Percentiles rank a stretch among this genome's conserved stretches.
phyloP scores from a whole-genome alignment of 2,329 filamentous ascomycete species.

The Cladosporium sp. region DNA sequence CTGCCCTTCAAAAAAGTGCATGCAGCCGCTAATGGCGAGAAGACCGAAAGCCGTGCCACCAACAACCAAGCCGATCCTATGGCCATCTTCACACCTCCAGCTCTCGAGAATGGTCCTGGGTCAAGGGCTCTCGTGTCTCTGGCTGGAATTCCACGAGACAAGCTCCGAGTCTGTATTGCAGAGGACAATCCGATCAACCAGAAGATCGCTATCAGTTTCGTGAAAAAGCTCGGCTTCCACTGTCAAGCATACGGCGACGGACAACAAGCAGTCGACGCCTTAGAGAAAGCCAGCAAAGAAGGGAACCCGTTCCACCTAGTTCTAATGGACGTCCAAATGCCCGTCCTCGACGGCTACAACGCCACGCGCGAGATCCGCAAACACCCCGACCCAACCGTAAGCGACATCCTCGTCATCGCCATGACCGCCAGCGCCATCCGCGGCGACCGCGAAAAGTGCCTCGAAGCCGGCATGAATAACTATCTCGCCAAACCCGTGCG shows the following conservation, averaged over 20 bases:
- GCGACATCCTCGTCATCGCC: constrained; percentile 85
- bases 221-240: constrained; percentile 77
- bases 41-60: constrained; percentile 15
- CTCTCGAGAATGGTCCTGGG: constrained; percentile 36
- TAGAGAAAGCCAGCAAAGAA: constrained; percentile 68
- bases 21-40: constrained; percentile 37
- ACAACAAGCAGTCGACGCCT: constrained; percentile 77
- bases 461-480: constrained; percentile 97
- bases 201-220: constrained; percentile 88
- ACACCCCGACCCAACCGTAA: constrained; percentile 70
- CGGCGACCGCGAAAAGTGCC: constrained; percentile 88
- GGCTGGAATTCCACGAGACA: constrained; percentile 66
- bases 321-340: constrained; percentile 97
- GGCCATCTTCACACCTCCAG: constrained; percentile 51
- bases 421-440: constrained; percentile 97
- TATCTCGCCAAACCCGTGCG: constrained; percentile 95
- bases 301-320: constrained; percentile 81
- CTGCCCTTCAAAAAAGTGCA: constrained; percentile 81
- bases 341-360: constrained; percentile 86
- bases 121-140: constrained; percentile 54
- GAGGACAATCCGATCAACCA: constrained; percentile 96
- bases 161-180: constrained; percentile 85
- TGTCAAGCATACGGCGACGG: constrained; percentile 91
- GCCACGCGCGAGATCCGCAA: constrained; percentile 78
- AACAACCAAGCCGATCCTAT: constrained; percentile 48